Base-by-base conservation (phyloP, 495 filamentous ascomycete species). In the Recurvomyces mirabilis region DNA sequence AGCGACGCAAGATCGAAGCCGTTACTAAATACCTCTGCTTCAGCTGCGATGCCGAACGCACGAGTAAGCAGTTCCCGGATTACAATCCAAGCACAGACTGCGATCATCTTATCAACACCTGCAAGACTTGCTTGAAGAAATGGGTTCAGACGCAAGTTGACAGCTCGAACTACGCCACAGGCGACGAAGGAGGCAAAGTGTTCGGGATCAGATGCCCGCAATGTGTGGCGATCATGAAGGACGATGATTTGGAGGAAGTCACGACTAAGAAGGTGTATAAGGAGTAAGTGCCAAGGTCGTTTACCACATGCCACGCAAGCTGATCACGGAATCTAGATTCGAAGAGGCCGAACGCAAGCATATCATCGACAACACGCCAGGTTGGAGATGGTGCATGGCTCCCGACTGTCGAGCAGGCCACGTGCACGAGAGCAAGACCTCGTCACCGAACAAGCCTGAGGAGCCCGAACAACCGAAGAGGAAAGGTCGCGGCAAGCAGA, bases 131-230 rank as follows among this genome's bases (percentile, higher is more conserved):
- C 29, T 31, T 52, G 37, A 40, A 42, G 31, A 29, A 42, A 22
- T 52, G 49, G 49, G 43, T 52, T 1, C 13, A 31, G 20, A 15
- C 33, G 4, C 13, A 34, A 22, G 38, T 52, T 1, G 41, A 39
- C 3, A 18, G 15, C 24, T 20, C 17, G 5, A 25, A 31, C 35
- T 34, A 38, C 33, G 25, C 33, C 18, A 41, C 19, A 4, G 43
- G 33, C 28, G 41, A 20, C 20, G 41, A 36, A 18, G 41, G 26
- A 15, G 41, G 17, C 29, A 36, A 44, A 24, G 19, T 33, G 23
- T 51, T 44, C 36, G 49, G 49, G 5, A 37, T 52, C 49, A 33
- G 38, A 28, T 52, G 49, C 32, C 42, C 42, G 0, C 5, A 46
- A 17, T 52, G 49, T 32, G 18, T 35, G 2, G 47, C 3, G 2